Conservation (phyloP, 306 rosid genomes). For the Herpetospermum pedunculosum region DNA sequence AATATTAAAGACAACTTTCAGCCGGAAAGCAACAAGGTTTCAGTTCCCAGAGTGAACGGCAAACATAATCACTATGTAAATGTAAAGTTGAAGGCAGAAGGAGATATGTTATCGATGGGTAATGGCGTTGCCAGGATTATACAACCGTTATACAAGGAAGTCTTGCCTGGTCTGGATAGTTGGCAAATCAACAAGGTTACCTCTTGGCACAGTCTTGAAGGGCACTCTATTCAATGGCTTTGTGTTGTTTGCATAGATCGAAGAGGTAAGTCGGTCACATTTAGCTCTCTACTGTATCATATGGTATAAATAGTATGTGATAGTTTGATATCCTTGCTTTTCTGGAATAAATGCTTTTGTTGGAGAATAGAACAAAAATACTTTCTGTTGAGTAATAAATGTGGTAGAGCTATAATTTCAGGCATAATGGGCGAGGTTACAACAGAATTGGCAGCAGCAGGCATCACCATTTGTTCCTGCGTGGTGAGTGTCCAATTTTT, state of each 20-base stretch:
- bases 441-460: slow-evolving; percentile 66
- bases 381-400: background rate
- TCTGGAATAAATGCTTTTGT: background rate
- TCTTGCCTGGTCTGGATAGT: slow-evolving; percentile 85
- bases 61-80: slow-evolving; percentile 63
- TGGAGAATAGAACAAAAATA: background rate
- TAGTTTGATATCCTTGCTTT: background rate
- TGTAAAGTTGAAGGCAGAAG: slow-evolving; percentile 45
- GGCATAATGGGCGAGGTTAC: slow-evolving; percentile 96
- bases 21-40: slow-evolving; percentile 39
- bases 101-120: slow-evolving; percentile 50
- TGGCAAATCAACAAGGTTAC: slow-evolving; percentile 81
- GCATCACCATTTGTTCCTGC: slow-evolving; percentile 76
- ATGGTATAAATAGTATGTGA: background rate
- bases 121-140: slow-evolving; percentile 49
- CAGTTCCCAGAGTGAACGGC: slow-evolving; percentile 81
- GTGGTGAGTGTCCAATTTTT: slow-evolving; percentile 60
- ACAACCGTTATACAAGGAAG: slow-evolving; percentile 68
- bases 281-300: background rate
- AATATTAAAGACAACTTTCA: slow-evolving; percentile 21
- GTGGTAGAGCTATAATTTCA: slow-evolving; percentile 25
- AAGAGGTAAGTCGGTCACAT: slow-evolving; percentile 40
- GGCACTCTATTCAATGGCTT: slow-evolving; percentile 85
- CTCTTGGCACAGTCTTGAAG: slow-evolving; percentile 83
- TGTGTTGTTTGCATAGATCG: slow-evolving; percentile 73